phyloP scores from a whole-genome alignment of 805 yeast species.

The Saccharomyces jurei region DNA sequence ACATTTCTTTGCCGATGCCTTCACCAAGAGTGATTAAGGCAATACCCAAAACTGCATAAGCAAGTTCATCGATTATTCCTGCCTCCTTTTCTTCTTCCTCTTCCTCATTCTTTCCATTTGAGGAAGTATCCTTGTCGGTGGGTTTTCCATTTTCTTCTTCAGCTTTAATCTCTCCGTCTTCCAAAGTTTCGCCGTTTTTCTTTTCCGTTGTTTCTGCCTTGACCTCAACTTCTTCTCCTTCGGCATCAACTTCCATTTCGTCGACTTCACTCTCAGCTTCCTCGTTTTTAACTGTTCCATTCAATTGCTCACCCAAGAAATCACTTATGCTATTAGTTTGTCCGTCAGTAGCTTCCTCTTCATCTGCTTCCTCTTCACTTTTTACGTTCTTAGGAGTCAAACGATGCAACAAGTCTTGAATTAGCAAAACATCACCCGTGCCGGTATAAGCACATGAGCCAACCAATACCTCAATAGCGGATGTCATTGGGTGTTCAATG shows the following conservation, averaged over 20 bases:
- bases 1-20: slow-evolving; percentile 96
- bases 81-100: slow-evolving; percentile 28
- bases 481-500: slow-evolving; percentile 87
- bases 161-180: slow-evolving; percentile 23
- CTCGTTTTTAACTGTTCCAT: slow-evolving; percentile 21
- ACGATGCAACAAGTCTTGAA: slow-evolving; percentile 84
- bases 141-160: slow-evolving; percentile 30
- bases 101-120: slow-evolving; percentile 22
- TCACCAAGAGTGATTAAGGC: slow-evolving; percentile 97
- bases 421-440: slow-evolving; percentile 92
- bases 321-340: slow-evolving; percentile 25
- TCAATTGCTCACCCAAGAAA: slow-evolving; percentile 28
- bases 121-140: slow-evolving; percentile 24
- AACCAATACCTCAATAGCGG: slow-evolving; percentile 80
- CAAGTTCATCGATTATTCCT: slow-evolving; percentile 36
- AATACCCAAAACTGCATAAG: slow-evolving; percentile 88
- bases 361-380: slow-evolving; percentile 47
- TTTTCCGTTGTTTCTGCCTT: slow-evolving; percentile 42
- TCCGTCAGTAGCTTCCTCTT: slow-evolving; percentile 43
- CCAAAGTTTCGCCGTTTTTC: slow-evolving; percentile 36
- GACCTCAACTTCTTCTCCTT: slow-evolving; percentile 12
- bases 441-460: slow-evolving; percentile 94
- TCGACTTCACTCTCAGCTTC: slow-evolving; percentile 21
- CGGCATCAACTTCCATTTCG: slow-evolving; percentile 20
- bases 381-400: slow-evolving; percentile 64